A percentile compares a stretch with the other conserved stretches of the same genome.
Evolutionary conservation across 1,284 basidiomycete genomes (phyloP).

Genomic region (Heterobasidion annosum): DNA sequence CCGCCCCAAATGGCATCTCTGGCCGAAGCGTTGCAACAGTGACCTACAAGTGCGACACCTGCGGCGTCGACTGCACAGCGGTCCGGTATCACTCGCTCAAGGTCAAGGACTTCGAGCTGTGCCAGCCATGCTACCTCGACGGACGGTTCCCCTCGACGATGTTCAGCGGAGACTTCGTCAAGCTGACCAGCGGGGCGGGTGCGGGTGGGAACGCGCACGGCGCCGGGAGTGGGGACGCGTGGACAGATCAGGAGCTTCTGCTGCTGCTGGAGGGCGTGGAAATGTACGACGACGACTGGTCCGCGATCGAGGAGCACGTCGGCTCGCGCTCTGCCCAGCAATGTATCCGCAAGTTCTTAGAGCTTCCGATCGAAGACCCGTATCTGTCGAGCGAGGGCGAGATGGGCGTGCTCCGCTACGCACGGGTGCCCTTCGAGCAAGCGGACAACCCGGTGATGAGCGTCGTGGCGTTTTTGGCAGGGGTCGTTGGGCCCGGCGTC

Average conservation of each 20-base stretch:
- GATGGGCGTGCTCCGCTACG: slow-evolving; percentile 75
- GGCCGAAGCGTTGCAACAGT: slow-evolving; percentile 26
- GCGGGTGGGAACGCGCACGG: slow-evolving; percentile 31
- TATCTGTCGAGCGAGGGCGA: slow-evolving; percentile 71
- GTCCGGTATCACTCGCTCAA: slow-evolving; percentile 92
- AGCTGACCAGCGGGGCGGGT: slow-evolving; percentile 52
- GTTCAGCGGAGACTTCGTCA: slow-evolving; percentile 98
- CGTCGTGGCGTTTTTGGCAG: slow-evolving; percentile 94
- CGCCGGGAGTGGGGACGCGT: slow-evolving; percentile 53
- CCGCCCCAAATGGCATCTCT: slow-evolving; percentile 32
- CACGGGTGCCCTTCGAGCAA: slow-evolving; percentile 84
- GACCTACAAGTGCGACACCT: slow-evolving; percentile 85
- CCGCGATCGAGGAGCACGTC: slow-evolving; percentile 86
- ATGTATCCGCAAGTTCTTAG: slow-evolving; percentile 93
- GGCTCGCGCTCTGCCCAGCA: slow-evolving; percentile 87
- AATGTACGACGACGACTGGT: slow-evolving; percentile 99
- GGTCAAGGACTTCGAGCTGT: slow-evolving; percentile 85
- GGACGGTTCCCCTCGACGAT: slow-evolving; percentile 94
- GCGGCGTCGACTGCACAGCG: slow-evolving; percentile 86
- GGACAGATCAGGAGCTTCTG: slow-evolving; percentile 90
- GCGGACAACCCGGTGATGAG: slow-evolving; percentile 98
- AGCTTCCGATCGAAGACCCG: slow-evolving; percentile 93
- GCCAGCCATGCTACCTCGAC: slow-evolving; percentile 88
- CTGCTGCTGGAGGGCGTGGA: slow-evolving; percentile 91
- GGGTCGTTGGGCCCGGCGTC: slow-evolving; percentile 85